Base-by-base conservation (phyloP, 352 stramenopile species). In the Phytophthora vignae region DNA sequence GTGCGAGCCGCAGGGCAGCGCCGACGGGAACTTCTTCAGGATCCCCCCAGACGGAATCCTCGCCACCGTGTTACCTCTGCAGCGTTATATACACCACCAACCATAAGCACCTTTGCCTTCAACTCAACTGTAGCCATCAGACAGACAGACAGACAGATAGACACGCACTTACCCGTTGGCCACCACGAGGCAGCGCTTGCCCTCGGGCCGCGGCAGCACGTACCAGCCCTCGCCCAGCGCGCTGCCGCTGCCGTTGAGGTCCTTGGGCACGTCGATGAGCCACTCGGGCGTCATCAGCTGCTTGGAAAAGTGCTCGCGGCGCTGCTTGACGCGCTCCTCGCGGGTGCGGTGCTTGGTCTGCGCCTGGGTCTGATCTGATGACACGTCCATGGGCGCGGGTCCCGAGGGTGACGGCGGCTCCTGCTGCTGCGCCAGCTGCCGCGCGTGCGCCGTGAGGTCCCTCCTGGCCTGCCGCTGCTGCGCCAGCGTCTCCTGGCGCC, bases 211-310 rank as follows among this genome's bases (percentile, higher is more conserved):
- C 15, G 94, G 90, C 65, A 98, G 70, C 67, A 98, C 93, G 63
- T 94, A 97, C 94, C 94, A 98, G 46, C 91, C 93, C 10, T 84
- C 84, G 31, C 90, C 91, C 2, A 88, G 66, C 22, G 73, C 67
- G 64, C 83, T 95, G 22, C 79, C 86, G 29, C 67, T 84, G 57
- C 91, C 91, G 61, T 98, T 96, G 46, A 98, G 79, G 57, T 95
- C 89, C 27, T 46, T 68, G 7, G 93, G 94, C 1, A 97, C 74
- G 58, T 97, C 89, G 33, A 97, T 78, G 65, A 98, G 85, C 92
- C 94, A 98, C 71, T 98, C 93, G 27, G 92, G 92, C 46, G 90
- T 85, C 76, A 90, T 92, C 22, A 98, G 65, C 68, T 98, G 92
- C 60, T 81, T 82, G 22, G 79, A 84, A 74, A 92, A 98, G 64